Base-by-base conservation (phyloP, 2,329 filamentous ascomycete genomes). In the Botryotinia convoluta region DNA sequence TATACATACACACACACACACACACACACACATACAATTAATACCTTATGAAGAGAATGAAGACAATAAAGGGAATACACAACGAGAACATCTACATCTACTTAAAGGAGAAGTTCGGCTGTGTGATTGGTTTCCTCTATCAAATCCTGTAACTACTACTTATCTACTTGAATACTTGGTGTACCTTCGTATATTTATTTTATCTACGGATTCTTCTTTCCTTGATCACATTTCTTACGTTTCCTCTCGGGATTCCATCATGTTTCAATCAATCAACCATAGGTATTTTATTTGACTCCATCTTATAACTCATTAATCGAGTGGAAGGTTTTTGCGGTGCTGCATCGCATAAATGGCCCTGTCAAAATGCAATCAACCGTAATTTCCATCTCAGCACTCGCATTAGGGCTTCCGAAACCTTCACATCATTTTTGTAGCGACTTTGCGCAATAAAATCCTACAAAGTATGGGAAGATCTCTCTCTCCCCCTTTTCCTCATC, bases 391-490 rank as follows among this genome's bases (percentile, higher is more conserved):
- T 63, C 32, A 54, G 69, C 37, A 63, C 59, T 63, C 35, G 32
- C 57, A 42, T 71, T 63, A 71, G 59, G 59, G 42, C 69, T 71
- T 51, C 69, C 69, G 59, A 39, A 37, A 63, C 69, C 59, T 18
- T 65, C 14, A 48, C 45, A 48, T 22, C 20, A 22, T 20, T 35
- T 48, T 26, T 10, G 32, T 48, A 51, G 57, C 32, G 57, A n/a
- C 22, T 54, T 62, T 37, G 48, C 61, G 39, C n/a, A 63, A 42
- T 16, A 22, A 16, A 12, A 32, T 4, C 4, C 8, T 42, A 42
- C 10, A 39, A 14, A n/a, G 10, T 0, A 12, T 29, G n/a, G 16
- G 4, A 2, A 37, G 44, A 51, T 35, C 29, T 44, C 32, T n/a
- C 48, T 8, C 48, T n/a, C 42, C 18, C 32, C 1, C 39, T 51